These are phyloP conservation scores for Globisporangium megalacanthum DNA, from an alignment of 352 stramenopile species.

Conservation along the genomic window DNA sequence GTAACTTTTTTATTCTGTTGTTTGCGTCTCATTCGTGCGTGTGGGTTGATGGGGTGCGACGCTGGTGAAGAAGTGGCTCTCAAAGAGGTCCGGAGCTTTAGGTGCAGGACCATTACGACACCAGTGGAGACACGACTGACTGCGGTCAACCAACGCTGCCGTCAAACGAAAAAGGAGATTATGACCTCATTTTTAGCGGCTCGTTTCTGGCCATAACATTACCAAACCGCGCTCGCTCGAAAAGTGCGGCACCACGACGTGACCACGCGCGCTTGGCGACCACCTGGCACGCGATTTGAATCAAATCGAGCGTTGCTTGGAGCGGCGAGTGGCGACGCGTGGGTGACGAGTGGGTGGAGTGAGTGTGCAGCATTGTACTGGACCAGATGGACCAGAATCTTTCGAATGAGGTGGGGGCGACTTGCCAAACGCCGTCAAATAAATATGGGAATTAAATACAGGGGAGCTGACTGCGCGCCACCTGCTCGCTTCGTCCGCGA, in stretches of 20 bases:
- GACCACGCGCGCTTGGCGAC: not conserved
- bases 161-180: not conserved
- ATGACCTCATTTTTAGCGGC: not conserved
- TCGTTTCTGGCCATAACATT: not conserved
- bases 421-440: not conserved
- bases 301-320: not conserved
- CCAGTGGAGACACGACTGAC: no score
- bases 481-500: constrained; percentile 2
- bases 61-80: no score
- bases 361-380: no score
- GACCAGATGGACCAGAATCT: no score
- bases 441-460: not conserved
- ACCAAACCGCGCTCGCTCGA: not conserved
- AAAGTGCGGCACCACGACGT: not conserved
- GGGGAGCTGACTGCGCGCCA: not conserved
- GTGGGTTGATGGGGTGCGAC: no score
- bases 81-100: no score
- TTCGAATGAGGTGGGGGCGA: no score
- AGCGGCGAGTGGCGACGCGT: not conserved
- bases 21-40: no score
- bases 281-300: no score
- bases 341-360: no score
- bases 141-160: not conserved
- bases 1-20: no score
- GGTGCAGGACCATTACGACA: no score